Base-by-base conservation (phyloP, 495 filamentous ascomycete genomes). In the Penicillium taxi region DNA sequence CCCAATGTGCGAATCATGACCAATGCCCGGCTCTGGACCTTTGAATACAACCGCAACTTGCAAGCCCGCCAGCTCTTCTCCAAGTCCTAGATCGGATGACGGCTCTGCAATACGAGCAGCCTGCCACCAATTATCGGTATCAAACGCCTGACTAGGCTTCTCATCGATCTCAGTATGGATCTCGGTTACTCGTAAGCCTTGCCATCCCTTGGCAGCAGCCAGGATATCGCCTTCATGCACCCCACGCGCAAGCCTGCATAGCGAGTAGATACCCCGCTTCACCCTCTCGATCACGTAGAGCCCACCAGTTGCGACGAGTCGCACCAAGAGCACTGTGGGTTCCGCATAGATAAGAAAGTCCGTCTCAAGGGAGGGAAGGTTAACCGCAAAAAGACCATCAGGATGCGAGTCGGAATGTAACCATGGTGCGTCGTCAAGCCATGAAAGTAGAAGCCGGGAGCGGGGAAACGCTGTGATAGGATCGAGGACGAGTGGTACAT, bases 211-310 rank as follows among this genome's bases (percentile, higher is more conserved):
- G 22, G 49, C 45, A 19, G 53, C 60, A 41, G 58, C 59, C 9
- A 44, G 38, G 9, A 62, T 25, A 42, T 64, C 54, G 13, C 54
- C 58, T 46, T 63, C 63, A 32, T 57, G 53, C 33, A 88, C 74
- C 75, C 77, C 82, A 2, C 63, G 52, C 1, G 71, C 80, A 32
- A 95, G 63, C 44, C 77, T 81, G 47, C 77, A 87, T 6, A 91
- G 47, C 9, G 77, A 75, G 56, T 84, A 93, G 8, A 86, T 64
- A 0, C 76, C 74, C 29, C 58, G 50, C 32, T 70, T 69, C 18
- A 84, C 80, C n/a, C 74, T 62, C 59, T 95, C 88, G 21, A 94
- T 55, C 9, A 77, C 81, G 55, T 81, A 89, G 4, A 84, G 44
- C 6, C 66, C 68, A 15, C 68, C 72, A 50, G 74, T 74, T 6